Base-by-base conservation (phyloP, 2,329 filamentous ascomycete species). In the Verruconis gallopava region DNA sequence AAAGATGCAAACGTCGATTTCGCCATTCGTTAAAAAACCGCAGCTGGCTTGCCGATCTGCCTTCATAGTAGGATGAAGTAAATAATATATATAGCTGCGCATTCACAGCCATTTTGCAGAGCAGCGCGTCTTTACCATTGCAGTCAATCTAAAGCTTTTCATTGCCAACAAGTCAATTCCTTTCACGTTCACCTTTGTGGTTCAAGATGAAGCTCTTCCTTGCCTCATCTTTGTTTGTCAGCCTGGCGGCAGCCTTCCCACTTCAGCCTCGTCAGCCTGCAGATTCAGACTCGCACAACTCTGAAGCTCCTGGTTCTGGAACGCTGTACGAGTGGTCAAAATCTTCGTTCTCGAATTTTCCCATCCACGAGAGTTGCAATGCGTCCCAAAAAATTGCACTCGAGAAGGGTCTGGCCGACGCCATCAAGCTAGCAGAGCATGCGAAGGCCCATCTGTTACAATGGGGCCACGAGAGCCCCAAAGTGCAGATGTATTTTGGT, bases 401-500 rank as follows among this genome's bases (percentile, higher is more conserved):
- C 34, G 58, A 64, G 28, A 57, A 60, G 13, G 79, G 67, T 4
- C 63, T 84, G 0, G 60, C 69, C 14, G 79, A 83, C 54, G 67
- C 74, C 3, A 57, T 77, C 30, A 54, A 59, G 40, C 63, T 82
- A 3, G 75, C 73, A 5, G 56, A 65, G 40, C 75, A 80, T 51
- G 79, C 79, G 4, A 71, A 69, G 45, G 68, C 77, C 32, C 78
- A 82, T 52, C 68, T 79, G 39, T 65, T 74, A 12, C 65, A 67
- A 37, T 71, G 64, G 50, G 75, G 77, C 21, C 67, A 69, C 57
- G 61, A 66, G 19, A 79, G 75, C 6, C 63, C 68, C 15, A 67
- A 79, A 45, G 77, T 75, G 53, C 63, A 63, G 40, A 81, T 77
- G 60, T 83, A 81, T 61, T 83, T 83, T 53, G 76, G 79, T 36